Evolutionary conservation across 805 yeast species (phyloP), one percentile per base, ranked within the genome.

Genomic region (Saturnispora gosingensis): DNA sequence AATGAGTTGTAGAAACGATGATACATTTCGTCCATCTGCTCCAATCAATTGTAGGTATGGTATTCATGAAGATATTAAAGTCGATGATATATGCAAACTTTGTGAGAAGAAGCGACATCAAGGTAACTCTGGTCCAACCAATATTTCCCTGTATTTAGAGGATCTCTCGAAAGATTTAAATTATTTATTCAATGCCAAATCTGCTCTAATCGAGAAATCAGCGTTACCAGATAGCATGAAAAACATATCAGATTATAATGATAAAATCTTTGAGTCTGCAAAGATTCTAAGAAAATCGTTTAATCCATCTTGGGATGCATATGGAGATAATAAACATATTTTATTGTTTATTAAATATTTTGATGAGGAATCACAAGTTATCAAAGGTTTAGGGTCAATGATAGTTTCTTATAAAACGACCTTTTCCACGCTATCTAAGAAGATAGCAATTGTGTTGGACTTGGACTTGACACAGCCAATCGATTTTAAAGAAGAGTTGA

Each of bases 301-400:
- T 16, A 48, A 20, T 11, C 60, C 67, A 15, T 54, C 50, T 30
- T 51, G 63, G 42, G 65, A 62, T 27, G 49, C 60, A 5, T 50
- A 59, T 25, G 50, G 56, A 3, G 61, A 58, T 36, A 56, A 51
- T 43, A 69, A 56, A 48, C 67, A 65, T 51, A 58, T 64, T 27
- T 50, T 75, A 36, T 24, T 77, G 9, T 80, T 83, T 57, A 58
- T 88, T 48, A 88, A 89, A 64, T 74, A 74, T 55, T 88, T 84
- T 67, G 90, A 88, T 60, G 74, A 73, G 1, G 61, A 63, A 4
- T 58, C 67, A 0, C 84, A 81, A 61, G 63, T 71, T 5, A 62
- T 88, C n/a, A 66, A 63, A n/a, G 95, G 96, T 1, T 67, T 85
- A 18, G 77, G 86, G 0, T 85, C 86, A 59, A 63, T 73, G 3